Percentiles rank a stretch among this genome's conserved stretches.
Evolutionary conservation across 192 early-diverging fungal species (phyloP).

Genomic region (Linnemannia elongata): DNA sequence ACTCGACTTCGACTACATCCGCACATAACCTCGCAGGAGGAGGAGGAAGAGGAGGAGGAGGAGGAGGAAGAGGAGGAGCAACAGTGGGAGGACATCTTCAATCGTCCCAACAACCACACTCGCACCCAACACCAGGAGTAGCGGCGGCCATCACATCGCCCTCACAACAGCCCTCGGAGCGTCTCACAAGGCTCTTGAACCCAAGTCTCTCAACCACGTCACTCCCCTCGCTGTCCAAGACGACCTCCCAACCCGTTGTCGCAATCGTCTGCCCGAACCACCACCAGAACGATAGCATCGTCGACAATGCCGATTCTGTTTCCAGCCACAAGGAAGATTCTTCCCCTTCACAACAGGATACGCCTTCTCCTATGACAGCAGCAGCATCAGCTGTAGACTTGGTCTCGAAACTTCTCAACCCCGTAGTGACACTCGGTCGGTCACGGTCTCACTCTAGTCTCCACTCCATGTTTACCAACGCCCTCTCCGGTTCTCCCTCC

Average conservation of each 20-base stretch:
- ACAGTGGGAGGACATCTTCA: too few species aligned
- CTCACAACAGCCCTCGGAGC: conserved; percentile 23
- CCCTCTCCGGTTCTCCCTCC: neutral
- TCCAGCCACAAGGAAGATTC: neutral
- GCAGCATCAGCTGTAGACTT: conserved; percentile 1
- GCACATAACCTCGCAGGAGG: neutral
- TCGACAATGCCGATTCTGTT: too few species aligned
- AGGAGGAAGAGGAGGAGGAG: neutral
- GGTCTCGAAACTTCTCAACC: conserved; percentile 21
- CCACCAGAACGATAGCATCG: neutral
- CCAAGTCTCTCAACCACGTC: conserved; percentile 34
- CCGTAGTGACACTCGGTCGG: neutral
- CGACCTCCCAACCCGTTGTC: conserved; percentile 29
- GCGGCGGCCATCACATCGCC: neutral
- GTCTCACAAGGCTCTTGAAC: conserved; percentile 30
- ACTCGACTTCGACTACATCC: neutral
- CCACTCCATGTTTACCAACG: neutral
- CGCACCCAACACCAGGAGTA: neutral
- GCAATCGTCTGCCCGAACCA: neutral
- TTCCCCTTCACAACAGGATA: neutral
- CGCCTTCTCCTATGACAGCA: neutral
- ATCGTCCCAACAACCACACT: too few species aligned
- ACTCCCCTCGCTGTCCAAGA: conserved; percentile 27
- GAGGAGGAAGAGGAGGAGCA: neutral
- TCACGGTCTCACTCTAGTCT: conserved; percentile 24